These are phyloP conservation scores for Hevea brasiliensis DNA, from an alignment of 345 rosid species.

Conservation along the genomic window DNA sequence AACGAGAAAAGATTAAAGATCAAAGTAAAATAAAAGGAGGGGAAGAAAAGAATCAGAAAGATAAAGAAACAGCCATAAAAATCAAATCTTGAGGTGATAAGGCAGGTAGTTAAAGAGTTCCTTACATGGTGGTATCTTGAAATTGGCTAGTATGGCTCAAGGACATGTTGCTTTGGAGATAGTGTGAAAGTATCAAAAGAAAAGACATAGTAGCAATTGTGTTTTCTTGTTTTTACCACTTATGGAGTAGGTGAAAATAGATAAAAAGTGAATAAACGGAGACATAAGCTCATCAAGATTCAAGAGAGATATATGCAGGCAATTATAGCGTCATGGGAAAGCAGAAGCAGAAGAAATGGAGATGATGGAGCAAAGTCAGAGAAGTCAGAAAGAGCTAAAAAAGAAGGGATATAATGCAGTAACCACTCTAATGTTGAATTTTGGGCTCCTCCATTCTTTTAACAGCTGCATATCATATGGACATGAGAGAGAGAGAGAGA, in stretches of 20 bases:
- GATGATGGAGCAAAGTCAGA: conserved; percentile 8
- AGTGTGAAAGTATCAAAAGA: not conserved
- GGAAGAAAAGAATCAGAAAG: conserved; percentile 6
- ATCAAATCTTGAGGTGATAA: conserved; percentile 22
- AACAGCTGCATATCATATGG: conserved; percentile 6
- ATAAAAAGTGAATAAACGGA: conserved; percentile 18
- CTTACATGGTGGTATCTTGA: conserved; percentile 19
- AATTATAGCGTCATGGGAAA: conserved; percentile 43
- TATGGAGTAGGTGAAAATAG: conserved; percentile 19
- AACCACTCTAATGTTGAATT: conserved; percentile 8
- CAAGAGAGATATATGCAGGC: conserved; percentile 15
- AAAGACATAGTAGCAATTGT: not conserved
- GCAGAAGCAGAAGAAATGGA: conserved; percentile 32
- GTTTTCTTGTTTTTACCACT: conserved; percentile 31
- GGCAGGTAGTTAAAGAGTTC: not conserved
- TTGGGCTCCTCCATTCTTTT: conserved; percentile 8
- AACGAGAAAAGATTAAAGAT: not conserved
- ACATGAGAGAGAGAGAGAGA: not conserved
- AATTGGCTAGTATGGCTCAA: not conserved
- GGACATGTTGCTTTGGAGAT: conserved; percentile 4
- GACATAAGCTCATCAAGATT: conserved; percentile 25
- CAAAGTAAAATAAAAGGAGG: conserved; percentile 1
- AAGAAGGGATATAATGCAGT: not conserved
- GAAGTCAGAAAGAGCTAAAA: not conserved
- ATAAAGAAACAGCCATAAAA: conserved; percentile 19